These are phyloP conservation scores for Viridothelium virens DNA, from an alignment of 495 filamentous ascomycete species.

Conservation along the genomic window DNA sequence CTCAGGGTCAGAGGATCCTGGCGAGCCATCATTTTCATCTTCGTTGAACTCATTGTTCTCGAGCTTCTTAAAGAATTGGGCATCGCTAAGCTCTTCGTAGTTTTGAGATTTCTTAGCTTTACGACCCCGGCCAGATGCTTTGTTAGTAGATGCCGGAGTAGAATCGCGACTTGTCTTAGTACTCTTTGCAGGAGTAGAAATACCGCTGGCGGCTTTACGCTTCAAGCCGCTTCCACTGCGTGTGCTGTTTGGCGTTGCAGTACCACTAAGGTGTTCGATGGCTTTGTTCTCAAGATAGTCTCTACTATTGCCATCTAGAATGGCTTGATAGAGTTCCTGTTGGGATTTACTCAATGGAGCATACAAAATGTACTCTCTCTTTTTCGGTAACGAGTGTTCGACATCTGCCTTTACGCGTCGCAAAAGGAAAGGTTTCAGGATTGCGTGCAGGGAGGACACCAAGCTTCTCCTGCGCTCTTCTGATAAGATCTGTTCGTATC, in stretches of 20 bases:
- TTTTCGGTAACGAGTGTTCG: conserved; percentile 79
- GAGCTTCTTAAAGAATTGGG: conserved; percentile 57
- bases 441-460: conserved; percentile 81
- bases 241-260: conserved; percentile 24
- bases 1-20: conserved; percentile 51
- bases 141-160: conserved; percentile 51
- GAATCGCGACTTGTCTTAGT: conserved; percentile 61
- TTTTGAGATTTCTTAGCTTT: conserved; percentile 48
- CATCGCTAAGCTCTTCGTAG: conserved; percentile 70
- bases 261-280: conserved; percentile 48
- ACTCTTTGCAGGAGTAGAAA: conserved; percentile 54
- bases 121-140: conserved; percentile 39
- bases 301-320: conserved; percentile 69
- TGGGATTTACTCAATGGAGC: conserved; percentile 83
- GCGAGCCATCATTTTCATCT: conserved; percentile 45
- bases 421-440: conserved; percentile 85
- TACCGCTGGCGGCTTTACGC: conserved; percentile 41
- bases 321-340: conserved; percentile 81
- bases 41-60: conserved; percentile 37
- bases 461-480: conserved; percentile 75
- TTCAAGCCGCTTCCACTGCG: conserved; percentile 46
- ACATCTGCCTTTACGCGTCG: conserved; percentile 90
- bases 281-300: conserved; percentile 79
- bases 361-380: conserved; percentile 91
- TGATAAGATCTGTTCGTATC: conserved; percentile 61